Percentiles rank a stretch among this genome's conserved stretches.
These are phyloP conservation scores for Plenodomus biglobosus DNA, from an alignment of 2,329 filamentous ascomycete species.

Conservation along the genomic window DNA sequence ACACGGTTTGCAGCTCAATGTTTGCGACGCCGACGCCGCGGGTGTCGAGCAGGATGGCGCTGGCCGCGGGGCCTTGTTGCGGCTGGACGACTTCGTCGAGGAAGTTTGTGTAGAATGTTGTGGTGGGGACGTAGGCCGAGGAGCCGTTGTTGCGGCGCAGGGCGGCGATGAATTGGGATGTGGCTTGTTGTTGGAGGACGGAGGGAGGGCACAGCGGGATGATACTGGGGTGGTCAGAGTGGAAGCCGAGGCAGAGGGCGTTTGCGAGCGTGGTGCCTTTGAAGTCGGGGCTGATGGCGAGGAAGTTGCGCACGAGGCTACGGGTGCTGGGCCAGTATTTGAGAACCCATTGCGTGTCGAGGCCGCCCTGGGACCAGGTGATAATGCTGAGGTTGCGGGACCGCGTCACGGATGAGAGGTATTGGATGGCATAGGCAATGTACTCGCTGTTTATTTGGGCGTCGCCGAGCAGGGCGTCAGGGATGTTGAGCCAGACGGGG, in stretches of 20 bases:
- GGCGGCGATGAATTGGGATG: constrained; percentile 47
- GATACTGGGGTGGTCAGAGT: constrained; percentile 30
- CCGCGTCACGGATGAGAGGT: constrained; percentile 48
- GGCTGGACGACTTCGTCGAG: constrained; percentile 58
- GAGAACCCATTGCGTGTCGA: constrained; percentile 59
- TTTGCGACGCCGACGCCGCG: constrained; percentile 54
- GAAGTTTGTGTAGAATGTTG: constrained; percentile 53
- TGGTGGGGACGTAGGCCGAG: constrained; percentile 58
- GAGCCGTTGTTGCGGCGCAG: constrained; percentile 52
- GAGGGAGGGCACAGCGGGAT: constrained; percentile 37
- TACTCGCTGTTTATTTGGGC: constrained; percentile 58
- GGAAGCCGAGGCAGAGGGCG: constrained; percentile 17
- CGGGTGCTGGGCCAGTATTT: constrained; percentile 60
- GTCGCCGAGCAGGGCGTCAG: constrained; percentile 51
- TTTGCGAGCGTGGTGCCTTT: constrained; percentile 50
- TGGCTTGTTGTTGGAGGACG: constrained; percentile 53
- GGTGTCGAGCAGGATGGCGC: constrained; percentile 49
- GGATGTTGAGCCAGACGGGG: constrained; percentile 59
- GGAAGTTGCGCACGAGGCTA: constrained; percentile 51
- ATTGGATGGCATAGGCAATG: constrained; percentile 61
- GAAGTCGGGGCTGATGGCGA: constrained; percentile 58
- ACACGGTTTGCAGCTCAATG: constrained; percentile 52
- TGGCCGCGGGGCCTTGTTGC: constrained; percentile 51
- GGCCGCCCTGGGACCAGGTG: constrained; percentile 59
- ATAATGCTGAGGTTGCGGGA: constrained; percentile 40